Percentiles rank a stretch among this genome's conserved stretches.
phyloP scores from a whole-genome alignment of 1,139 yeast species.

The Geotrichum armillariae region DNA sequence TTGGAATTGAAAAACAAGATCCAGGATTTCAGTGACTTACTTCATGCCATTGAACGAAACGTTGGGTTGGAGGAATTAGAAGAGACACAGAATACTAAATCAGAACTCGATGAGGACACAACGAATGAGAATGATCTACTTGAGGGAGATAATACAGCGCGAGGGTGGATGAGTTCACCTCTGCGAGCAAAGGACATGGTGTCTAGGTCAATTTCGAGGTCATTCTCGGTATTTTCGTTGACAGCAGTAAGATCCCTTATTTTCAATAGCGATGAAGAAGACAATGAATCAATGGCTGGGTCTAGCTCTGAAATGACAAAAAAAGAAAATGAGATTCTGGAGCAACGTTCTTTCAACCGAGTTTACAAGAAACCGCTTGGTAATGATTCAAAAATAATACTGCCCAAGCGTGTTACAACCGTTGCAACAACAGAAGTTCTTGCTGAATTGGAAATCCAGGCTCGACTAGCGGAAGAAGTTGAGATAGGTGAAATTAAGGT shows the following conservation, averaged over 20 bases:
- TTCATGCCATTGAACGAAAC: not conserved
- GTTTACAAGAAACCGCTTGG: no score
- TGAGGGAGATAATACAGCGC: not conserved
- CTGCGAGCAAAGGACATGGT: not conserved
- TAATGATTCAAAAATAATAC: not conserved
- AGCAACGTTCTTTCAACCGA: no score
- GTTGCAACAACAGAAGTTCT: not conserved
- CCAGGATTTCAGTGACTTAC: conserved; percentile 6
- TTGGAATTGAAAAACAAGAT: not conserved
- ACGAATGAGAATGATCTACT: not conserved
- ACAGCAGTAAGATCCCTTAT: not conserved
- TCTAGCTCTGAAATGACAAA: not conserved
- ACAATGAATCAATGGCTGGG: not conserved
- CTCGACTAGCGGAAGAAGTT: not conserved
- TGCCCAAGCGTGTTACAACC: not conserved
- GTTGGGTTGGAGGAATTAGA: not conserved
- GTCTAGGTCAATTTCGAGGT: not conserved
- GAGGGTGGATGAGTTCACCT: conserved; percentile 4
- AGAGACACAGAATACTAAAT: not conserved
- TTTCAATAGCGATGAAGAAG: not conserved
- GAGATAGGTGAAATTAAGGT: not conserved
- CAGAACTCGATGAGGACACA: not conserved
- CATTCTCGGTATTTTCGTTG: conserved; percentile 1
- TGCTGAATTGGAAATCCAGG: not conserved
- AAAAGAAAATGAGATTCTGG: not conserved